Base-by-base conservation (phyloP, 768 basidiomycete species). In the Leucocoprinus leucothites region DNA sequence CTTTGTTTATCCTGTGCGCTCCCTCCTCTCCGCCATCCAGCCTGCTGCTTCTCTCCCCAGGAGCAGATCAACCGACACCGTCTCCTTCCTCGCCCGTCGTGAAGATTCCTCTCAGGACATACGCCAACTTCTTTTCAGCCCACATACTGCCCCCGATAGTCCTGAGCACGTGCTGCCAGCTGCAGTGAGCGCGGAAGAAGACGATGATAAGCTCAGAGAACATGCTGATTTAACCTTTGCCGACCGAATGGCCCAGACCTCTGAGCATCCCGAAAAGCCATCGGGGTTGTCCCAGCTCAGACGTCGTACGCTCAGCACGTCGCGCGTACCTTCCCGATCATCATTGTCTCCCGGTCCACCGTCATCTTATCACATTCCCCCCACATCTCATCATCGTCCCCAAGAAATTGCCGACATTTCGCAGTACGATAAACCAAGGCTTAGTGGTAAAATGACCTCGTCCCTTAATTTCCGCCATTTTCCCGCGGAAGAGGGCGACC, bases 1-100 rank as follows among this genome's bases (percentile, higher is more conserved):
- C 13, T 75, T 67, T 50, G 64, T 76, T 36, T 76, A 76, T 58
- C 76, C 76, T 0, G 67, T 74, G 22, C 74, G 67, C 51, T 76
- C 75, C 38, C 65, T 78, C 6, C 62, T 78, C 40, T 64, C 55
- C 24, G 66, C 70, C 14, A 74, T 75, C 21, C 71, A 72, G 46
- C 73, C 71, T 1, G 72, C 65, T 8, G 57, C 48, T 21, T n/a
- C 34, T 45, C 50, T 35, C 22, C 26, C 22, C 14, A 42, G 49
- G 19, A 53, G 24, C 41, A 28, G 22, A 24, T 44, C 22, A 22
- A 16, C 19, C 18, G 3, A 9, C 41, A 11, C 22, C 28, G 42
- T 45, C 14, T 54, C 53, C 18, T 35, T 44, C 19, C 22, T 24
- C 21, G 1, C 25, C 3, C 9, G 35, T 25, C 21, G 24, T 8